phyloP scores from a whole-genome alignment of 2,329 filamentous ascomycete species.

The Fusarium pilosicola region DNA sequence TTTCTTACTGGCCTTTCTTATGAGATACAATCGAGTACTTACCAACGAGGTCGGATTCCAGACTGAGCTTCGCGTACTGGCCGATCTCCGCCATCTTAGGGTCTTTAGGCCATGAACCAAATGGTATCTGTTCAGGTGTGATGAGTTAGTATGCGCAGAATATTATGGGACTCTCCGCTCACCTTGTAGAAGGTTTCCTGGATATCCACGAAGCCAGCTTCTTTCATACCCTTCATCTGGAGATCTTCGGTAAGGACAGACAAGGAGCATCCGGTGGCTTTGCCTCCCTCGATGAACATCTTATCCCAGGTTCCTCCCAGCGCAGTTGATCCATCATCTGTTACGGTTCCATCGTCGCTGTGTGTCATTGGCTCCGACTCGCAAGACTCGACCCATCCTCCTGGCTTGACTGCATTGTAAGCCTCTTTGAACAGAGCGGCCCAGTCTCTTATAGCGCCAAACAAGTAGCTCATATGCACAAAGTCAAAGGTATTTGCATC shows the following conservation, averaged over 20 bases:
- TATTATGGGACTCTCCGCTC: background rate
- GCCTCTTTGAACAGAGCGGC: constrained; percentile 4
- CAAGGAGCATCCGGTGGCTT: background rate
- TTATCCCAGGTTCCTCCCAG: constrained; percentile 10
- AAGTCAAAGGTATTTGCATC: constrained; percentile 5
- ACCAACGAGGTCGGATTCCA: constrained; percentile 22
- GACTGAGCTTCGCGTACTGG: constrained; percentile 11
- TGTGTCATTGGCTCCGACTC: constrained; percentile 7
- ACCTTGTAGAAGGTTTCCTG: constrained; percentile 4
- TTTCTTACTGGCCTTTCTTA: background rate
- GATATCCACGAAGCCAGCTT: constrained; percentile 16
- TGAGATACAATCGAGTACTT: background rate
- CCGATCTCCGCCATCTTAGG: constrained; percentile 8
- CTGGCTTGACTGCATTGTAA: constrained; percentile 3
- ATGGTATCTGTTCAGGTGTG: background rate
- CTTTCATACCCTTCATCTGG: constrained; percentile 12
- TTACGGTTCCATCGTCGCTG: constrained; percentile 14
- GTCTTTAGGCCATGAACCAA: constrained; percentile 14
- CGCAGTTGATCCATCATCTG: background rate
- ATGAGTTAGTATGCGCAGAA: background rate
- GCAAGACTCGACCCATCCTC: constrained; percentile 14
- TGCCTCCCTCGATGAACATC: constrained; percentile 13
- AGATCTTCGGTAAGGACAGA: constrained; percentile 3
- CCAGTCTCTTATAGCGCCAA: constrained; percentile 13
- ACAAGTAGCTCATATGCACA: constrained; percentile 18